phyloP scores from a whole-genome alignment of 1,284 basidiomycete species.

The Tilletia caries region DNA sequence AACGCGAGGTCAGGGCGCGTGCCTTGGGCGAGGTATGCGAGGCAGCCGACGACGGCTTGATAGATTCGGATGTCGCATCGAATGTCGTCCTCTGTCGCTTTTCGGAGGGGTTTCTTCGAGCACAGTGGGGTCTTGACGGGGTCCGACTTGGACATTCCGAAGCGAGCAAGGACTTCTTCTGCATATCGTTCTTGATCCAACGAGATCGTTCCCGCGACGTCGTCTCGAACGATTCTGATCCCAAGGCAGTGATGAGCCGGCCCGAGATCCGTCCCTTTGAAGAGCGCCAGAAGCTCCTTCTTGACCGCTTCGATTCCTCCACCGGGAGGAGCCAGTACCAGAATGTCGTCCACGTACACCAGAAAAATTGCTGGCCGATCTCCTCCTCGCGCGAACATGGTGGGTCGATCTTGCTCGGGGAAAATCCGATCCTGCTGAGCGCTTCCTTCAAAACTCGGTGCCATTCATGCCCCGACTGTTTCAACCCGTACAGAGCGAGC shows the following conservation, averaged over 20 bases:
- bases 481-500: background rate
- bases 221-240: background rate
- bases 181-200: slow-evolving; percentile 2
- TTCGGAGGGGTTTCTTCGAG: background rate
- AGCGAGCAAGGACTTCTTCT: background rate
- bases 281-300: background rate
- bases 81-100: background rate
- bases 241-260: background rate
- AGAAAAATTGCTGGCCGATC: background rate
- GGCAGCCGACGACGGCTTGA: background rate
- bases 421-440: background rate
- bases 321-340: background rate
- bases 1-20: slow-evolving; percentile 9
- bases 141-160: background rate
- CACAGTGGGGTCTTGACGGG: background rate
- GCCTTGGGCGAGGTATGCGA: background rate
- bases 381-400: background rate
- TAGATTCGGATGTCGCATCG: background rate
- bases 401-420: background rate
- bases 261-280: slow-evolving; percentile 4
- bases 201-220: background rate
- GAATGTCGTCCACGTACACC: slow-evolving; percentile 7
- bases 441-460: background rate
- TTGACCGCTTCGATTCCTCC: background rate
- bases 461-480: slow-evolving; percentile 7